Evolutionary conservation across 164 flowering plant species (phyloP).

Genomic region (Santalum album): DNA sequence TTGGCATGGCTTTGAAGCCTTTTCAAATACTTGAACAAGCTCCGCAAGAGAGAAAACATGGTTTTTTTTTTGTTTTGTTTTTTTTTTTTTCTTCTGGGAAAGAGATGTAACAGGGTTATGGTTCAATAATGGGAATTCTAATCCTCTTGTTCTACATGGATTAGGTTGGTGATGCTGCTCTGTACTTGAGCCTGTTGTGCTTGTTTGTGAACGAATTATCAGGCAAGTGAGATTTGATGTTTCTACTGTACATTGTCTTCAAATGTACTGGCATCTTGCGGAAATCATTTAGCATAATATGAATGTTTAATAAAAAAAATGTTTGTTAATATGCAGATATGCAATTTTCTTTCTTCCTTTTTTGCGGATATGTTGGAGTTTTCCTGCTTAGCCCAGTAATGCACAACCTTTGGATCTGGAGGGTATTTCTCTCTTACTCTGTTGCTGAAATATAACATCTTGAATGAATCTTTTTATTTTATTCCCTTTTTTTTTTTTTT

Average conservation of each 20-base stretch:
- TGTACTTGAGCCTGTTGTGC: slow-evolving; percentile 72
- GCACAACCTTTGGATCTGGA: slow-evolving; percentile 99
- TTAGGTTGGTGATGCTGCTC: slow-evolving; percentile 88
- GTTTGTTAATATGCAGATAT: slow-evolving; percentile 49
- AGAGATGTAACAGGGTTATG: too few relatives aligned
- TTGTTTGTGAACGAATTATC: slow-evolving; percentile 77
- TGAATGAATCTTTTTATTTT: not conserved
- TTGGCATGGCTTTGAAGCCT: too few relatives aligned
- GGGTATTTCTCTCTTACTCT: slow-evolving; percentile 44
- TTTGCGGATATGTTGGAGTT: slow-evolving; percentile 83
- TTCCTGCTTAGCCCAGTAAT: slow-evolving; percentile 90
- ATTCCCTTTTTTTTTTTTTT: not conserved
- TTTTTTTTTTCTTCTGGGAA: too few relatives aligned
- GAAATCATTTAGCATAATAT: too few relatives aligned
- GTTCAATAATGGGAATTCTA: too few relatives aligned
- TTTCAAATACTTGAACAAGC: too few relatives aligned
- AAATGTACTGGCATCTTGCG: slow-evolving; percentile 2
- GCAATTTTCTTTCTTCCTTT: slow-evolving; percentile 84
- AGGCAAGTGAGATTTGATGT: slow-evolving; percentile 36
- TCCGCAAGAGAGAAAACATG: too few relatives aligned
- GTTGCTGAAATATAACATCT: too few relatives aligned
- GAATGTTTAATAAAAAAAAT: too few relatives aligned
- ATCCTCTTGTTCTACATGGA: slow-evolving; percentile 10
- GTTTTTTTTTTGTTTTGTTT: too few relatives aligned
- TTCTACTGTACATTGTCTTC: slow-evolving; percentile 8